These are phyloP conservation scores for Agrocybe chaxingu DNA, from an alignment of 768 basidiomycete genomes.

Conservation along the genomic window DNA sequence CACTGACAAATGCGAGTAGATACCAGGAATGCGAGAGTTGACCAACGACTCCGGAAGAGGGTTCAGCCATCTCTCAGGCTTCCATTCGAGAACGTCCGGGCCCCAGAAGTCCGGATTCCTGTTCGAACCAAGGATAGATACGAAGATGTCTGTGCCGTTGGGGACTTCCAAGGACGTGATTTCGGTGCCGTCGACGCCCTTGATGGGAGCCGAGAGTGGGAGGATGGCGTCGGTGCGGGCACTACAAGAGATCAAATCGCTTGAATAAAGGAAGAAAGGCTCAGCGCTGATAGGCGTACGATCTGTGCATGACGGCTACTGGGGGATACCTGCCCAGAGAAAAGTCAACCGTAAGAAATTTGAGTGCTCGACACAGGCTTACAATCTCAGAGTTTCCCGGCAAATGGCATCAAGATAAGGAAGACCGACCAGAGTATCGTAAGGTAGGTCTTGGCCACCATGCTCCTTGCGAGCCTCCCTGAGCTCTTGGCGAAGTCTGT, in stretches of 20 bases:
- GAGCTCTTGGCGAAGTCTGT: constrained; percentile 35
- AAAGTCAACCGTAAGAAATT: neutral
- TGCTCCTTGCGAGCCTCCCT: constrained; percentile 18
- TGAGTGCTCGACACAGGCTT: constrained; percentile 2
- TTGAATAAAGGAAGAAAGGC: constrained; percentile 1
- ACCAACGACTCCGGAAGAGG: constrained; percentile 30
- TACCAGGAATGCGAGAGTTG: constrained; percentile 37
- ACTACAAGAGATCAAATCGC: neutral
- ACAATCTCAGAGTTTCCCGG: constrained; percentile 38
- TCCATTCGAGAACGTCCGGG: constrained; percentile 41
- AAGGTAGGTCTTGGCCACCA: constrained; percentile 23
- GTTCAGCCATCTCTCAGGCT: constrained; percentile 47
- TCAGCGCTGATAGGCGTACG: constrained; percentile 8
- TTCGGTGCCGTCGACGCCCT: constrained; percentile 32
- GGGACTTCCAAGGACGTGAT: constrained; percentile 33
- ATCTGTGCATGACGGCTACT: constrained; percentile 8
- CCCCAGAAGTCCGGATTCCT: constrained; percentile 41
- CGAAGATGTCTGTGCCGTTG: constrained; percentile 31
- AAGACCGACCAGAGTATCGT: constrained; percentile 33
- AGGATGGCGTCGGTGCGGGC: constrained; percentile 33
- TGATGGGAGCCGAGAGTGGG: constrained; percentile 37
- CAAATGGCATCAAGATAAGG: constrained; percentile 37
- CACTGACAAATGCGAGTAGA: constrained; percentile 42
- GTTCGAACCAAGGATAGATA: constrained; percentile 35
- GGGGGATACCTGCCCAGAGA: constrained; percentile 17